These are phyloP conservation scores for Aspergillus incahuasiensis DNA, from an alignment of 495 filamentous ascomycete genomes.

Conservation along the genomic window DNA sequence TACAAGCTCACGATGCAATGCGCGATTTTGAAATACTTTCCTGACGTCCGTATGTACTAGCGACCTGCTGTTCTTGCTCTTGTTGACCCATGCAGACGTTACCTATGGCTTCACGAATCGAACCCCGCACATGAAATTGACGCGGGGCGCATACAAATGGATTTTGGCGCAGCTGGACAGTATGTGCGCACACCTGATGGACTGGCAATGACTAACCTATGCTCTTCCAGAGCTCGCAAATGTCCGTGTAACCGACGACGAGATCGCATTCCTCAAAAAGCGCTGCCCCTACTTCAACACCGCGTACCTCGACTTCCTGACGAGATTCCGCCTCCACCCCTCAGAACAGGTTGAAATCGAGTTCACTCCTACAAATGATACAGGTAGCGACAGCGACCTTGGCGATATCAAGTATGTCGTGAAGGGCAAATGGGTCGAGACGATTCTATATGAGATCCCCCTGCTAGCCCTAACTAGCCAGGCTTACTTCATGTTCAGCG, in stretches of 20 bases:
- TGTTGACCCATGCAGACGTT: slow-evolving; percentile 49
- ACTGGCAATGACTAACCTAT: neutral
- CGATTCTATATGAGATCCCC: slow-evolving; percentile 96
- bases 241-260: slow-evolving; percentile 69
- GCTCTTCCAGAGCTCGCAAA: slow-evolving; percentile 62
- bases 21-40: slow-evolving; percentile 85
- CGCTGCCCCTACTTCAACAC: slow-evolving; percentile 78
- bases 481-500: slow-evolving; percentile 93
- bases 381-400: slow-evolving; percentile 60
- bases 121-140: slow-evolving; percentile 88
- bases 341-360: slow-evolving; percentile 68
- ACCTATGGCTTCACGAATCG: slow-evolving; percentile 93
- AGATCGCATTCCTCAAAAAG: slow-evolving; percentile 69
- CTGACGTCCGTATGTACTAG: slow-evolving; percentile 60
- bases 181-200: slow-evolving; percentile 29
- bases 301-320: slow-evolving; percentile 74
- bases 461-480: slow-evolving; percentile 87
- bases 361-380: slow-evolving; percentile 63
- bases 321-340: slow-evolving; percentile 73
- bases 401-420: slow-evolving; percentile 72
- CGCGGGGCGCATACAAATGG: slow-evolving; percentile 78
- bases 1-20: slow-evolving; percentile 99
- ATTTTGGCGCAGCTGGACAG: slow-evolving; percentile 75
- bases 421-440: slow-evolving; percentile 84
- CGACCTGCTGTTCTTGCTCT: neutral